A percentile compares a stretch with the other conserved stretches of the same genome.
Evolutionary conservation across 441 rosid genomes (phyloP).

Genomic region (Croton setiger): DNA sequence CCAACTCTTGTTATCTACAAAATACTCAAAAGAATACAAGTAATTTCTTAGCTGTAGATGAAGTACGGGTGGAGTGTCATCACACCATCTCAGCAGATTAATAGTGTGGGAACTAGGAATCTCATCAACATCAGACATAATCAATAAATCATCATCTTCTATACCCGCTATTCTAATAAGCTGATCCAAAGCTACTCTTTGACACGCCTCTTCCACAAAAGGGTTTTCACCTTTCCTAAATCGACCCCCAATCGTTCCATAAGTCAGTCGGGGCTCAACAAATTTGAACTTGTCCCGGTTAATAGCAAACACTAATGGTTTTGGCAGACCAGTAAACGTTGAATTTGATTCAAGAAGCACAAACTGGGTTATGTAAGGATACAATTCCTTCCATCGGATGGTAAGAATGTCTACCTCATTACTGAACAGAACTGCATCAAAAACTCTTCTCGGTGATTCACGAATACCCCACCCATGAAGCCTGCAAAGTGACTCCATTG

Average conservation of each 20-base stretch:
- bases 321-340: slow-evolving; percentile 70
- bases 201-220: slow-evolving; percentile 82
- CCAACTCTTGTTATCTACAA: slow-evolving; percentile 76
- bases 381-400: slow-evolving; percentile 84
- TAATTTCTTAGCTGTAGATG: slow-evolving; percentile 80
- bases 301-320: slow-evolving; percentile 54
- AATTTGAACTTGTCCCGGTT: slow-evolving; percentile 56
- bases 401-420: slow-evolving; percentile 73
- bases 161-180: slow-evolving; percentile 74
- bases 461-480: slow-evolving; percentile 94
- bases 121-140: slow-evolving; percentile 95
- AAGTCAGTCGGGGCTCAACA: slow-evolving; percentile 70
- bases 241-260: slow-evolving; percentile 77
- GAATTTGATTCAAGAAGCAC: slow-evolving; percentile 95
- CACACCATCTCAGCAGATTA: slow-evolving; percentile 87
- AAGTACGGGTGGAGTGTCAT: slow-evolving; percentile 58
- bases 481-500: slow-evolving; percentile 64
- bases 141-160: slow-evolving; percentile 84
- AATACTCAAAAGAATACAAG: slow-evolving; percentile 76
- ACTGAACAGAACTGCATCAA: slow-evolving; percentile 80
- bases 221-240: slow-evolving; percentile 85
- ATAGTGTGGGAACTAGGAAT: slow-evolving; percentile 91
- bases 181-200: slow-evolving; percentile 75
- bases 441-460: slow-evolving; percentile 76
- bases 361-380: slow-evolving; percentile 74